Percentiles rank a stretch among this genome's conserved stretches.
These are phyloP conservation scores for Pleoardoris graminearum DNA, from an alignment of 2,329 filamentous ascomycete species.

Conservation along the genomic window DNA sequence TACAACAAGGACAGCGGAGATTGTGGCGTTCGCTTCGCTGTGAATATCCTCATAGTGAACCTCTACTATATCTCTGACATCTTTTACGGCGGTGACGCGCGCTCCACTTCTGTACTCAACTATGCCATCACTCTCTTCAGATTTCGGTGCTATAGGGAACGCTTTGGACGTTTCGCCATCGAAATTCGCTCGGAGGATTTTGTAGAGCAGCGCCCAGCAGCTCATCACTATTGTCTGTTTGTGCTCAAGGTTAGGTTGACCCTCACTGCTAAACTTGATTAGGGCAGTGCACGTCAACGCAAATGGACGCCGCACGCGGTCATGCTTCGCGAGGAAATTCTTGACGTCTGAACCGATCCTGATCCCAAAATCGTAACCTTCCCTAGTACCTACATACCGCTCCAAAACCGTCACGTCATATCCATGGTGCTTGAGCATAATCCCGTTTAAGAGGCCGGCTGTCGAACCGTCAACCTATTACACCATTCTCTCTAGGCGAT, in stretches of 20 bases:
- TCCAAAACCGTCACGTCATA: constrained; percentile 14
- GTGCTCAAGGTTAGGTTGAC: background rate
- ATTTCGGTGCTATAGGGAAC: constrained; percentile 5
- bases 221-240: constrained; percentile 1
- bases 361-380: constrained; percentile 12
- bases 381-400: background rate
- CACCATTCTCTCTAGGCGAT: too few species aligned
- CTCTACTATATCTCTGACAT: constrained; percentile 7
- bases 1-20: constrained; percentile 11
- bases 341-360: constrained; percentile 1
- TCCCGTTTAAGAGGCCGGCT: constrained; percentile 11
- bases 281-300: background rate
- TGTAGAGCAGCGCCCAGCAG: constrained; percentile 8
- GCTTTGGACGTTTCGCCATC: constrained; percentile 9
- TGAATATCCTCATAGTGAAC: constrained; percentile 5
- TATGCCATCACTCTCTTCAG: background rate
- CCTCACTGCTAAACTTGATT: background rate
- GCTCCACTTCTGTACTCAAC: constrained; percentile 3
- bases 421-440: constrained; percentile 17
- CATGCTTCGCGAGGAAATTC: constrained; percentile 11
- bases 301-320: constrained; percentile 2
- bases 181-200: constrained; percentile 12
- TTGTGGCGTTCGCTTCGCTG: background rate
- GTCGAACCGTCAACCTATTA: constrained; percentile 11
- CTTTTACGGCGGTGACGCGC: constrained; percentile 5